These are phyloP conservation scores for Tetrahymena thermophila DNA, from an alignment of 73 alveolate genomes.

Conservation along the genomic window DNA sequence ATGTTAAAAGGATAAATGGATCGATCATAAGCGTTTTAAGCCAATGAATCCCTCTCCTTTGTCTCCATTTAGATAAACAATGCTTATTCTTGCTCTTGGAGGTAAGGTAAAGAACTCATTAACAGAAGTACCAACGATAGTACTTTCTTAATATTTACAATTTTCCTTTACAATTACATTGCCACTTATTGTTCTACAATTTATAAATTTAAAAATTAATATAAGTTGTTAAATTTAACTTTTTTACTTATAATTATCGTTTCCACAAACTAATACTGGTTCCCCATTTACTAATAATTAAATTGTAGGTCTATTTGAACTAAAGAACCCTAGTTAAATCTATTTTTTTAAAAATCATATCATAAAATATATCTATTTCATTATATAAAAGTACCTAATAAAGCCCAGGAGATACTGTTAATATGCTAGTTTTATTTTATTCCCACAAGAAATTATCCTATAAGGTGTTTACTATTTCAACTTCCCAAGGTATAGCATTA, in stretches of 20 bases:
- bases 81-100: not conserved
- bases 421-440: slow-evolving; percentile 70
- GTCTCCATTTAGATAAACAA: not conserved
- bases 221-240: not conserved
- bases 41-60: not conserved
- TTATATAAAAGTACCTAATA: slow-evolving; percentile 57
- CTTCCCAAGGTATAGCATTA: slow-evolving; percentile 90
- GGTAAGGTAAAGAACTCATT: not conserved
- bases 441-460: slow-evolving; percentile 94
- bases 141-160: not conserved
- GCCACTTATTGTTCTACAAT: not conserved
- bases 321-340: slow-evolving; percentile 50
- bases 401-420: slow-evolving; percentile 83
- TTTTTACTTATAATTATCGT: slow-evolving; percentile 39
- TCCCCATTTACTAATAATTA: slow-evolving; percentile 71
- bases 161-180: not conserved
- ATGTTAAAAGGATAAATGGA: not conserved
- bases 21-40: not conserved
- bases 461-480: slow-evolving; percentile 82
- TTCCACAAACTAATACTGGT: slow-evolving; percentile 55
- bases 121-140: not conserved
- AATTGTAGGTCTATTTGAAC: slow-evolving; percentile 60
- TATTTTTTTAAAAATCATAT: not conserved
- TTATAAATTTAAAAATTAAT: not conserved
- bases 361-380: not conserved